Conservation (phyloP, 2,329 filamentous ascomycete species). For the Pleurostoma richardsiae region DNA sequence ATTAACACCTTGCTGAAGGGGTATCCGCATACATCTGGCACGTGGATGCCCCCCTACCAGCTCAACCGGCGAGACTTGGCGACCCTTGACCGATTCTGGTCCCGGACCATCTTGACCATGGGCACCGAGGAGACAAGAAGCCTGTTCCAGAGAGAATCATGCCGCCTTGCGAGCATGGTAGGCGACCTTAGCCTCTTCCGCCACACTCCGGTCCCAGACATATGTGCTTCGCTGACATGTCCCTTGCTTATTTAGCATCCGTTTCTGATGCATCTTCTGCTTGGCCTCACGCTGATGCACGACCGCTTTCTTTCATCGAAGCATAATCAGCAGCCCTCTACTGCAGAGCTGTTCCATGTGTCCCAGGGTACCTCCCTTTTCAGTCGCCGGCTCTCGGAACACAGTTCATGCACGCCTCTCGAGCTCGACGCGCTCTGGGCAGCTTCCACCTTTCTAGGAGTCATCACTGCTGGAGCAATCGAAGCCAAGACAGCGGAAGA, state of each 20-base stretch:
- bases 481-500: constrained; percentile 34
- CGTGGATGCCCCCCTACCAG: constrained; percentile 20
- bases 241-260: constrained; percentile 25
- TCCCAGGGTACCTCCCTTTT: constrained; percentile 43
- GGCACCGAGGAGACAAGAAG: constrained; percentile 22
- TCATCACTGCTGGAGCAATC: constrained; percentile 37
- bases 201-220: not conserved
- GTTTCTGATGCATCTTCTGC: constrained; percentile 49
- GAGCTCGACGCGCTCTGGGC: constrained; percentile 44
- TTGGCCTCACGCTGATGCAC: constrained; percentile 48
- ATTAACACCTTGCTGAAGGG: constrained; percentile 12
- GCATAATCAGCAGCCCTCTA: constrained; percentile 12
- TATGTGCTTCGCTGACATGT: constrained; percentile 2
- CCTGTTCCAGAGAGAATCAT: constrained; percentile 27
- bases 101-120: constrained; percentile 33
- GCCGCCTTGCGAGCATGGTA: constrained; percentile 34
- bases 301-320: constrained; percentile 34
- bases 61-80: constrained; percentile 25
- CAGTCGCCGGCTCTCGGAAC: constrained; percentile 30
- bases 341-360: constrained; percentile 36
- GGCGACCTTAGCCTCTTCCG: constrained; percentile 5
- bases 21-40: constrained; percentile 4
- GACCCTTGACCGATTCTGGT: constrained; percentile 34
- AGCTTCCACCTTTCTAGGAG: constrained; percentile 38
- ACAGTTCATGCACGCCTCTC: constrained; percentile 17